phyloP scores from a whole-genome alignment of 2,329 filamentous ascomycete species.

The Sodiomyces alkalinus region DNA sequence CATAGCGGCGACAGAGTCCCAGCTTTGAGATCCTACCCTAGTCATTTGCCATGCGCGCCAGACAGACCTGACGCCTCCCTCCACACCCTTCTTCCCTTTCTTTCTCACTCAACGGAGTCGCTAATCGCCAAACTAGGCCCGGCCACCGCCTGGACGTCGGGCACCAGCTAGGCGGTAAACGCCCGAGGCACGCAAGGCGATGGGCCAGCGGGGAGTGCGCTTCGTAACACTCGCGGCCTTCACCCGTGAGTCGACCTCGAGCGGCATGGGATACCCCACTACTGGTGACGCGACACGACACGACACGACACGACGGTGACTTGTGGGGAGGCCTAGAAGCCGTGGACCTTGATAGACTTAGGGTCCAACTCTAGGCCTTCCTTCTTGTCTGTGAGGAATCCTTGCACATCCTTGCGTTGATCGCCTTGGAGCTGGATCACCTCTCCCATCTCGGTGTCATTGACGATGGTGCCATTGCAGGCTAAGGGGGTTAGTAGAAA shows the following conservation, averaged over 20 bases:
- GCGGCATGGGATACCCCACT: too few species aligned
- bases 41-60: too few species aligned
- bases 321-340: slow-evolving; percentile 25
- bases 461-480: slow-evolving; percentile 99
- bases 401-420: slow-evolving; percentile 96
- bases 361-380: slow-evolving; percentile 84
- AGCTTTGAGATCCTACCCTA: too few species aligned
- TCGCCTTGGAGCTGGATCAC: slow-evolving; percentile 99
- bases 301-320: too few species aligned
- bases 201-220: neutral
- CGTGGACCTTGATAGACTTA: slow-evolving; percentile 87
- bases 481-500: slow-evolving; percentile 39
- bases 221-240: slow-evolving; percentile 1
- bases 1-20: too few species aligned
- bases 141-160: too few species aligned
- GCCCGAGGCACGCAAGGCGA: neutral
- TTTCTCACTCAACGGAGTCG: too few species aligned
- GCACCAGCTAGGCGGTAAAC: too few species aligned
- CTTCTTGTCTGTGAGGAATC: slow-evolving; percentile 93
- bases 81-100: too few species aligned
- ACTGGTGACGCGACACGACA: too few species aligned
- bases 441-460: slow-evolving; percentile 92
- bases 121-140: too few species aligned
- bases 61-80: too few species aligned
- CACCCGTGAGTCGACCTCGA: slow-evolving; percentile 6